Evolutionary conservation across 306 rosid genomes (phyloP).

Genomic region (barrel medic (Medicago truncatula)): DNA sequence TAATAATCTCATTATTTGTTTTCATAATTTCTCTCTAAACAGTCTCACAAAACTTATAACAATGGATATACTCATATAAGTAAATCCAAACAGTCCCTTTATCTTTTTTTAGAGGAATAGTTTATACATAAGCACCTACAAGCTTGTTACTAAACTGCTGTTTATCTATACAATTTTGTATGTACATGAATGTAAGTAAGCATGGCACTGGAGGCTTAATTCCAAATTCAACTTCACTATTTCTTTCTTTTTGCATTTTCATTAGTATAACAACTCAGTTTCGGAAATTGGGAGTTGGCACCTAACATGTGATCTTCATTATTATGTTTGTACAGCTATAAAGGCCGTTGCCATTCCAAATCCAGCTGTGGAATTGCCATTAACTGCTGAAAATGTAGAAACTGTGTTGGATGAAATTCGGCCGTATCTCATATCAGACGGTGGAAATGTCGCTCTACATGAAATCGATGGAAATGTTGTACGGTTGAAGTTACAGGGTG

Average conservation of each 20-base stretch:
- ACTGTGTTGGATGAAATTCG: conserved; percentile 80
- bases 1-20: too few relatives aligned
- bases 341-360: conserved; percentile 80
- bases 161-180: background rate
- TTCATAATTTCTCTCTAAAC: too few relatives aligned
- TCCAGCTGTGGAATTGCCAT: conserved; percentile 78
- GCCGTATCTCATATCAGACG: conserved; percentile 87
- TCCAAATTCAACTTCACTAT: background rate
- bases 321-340: conserved; percentile 55
- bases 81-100: too few relatives aligned
- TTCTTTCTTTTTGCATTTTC: background rate
- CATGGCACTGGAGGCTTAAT: background rate
- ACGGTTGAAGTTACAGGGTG: conserved; percentile 94
- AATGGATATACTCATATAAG: too few relatives aligned
- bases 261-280: background rate
- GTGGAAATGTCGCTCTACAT: conserved; percentile 90
- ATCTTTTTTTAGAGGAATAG: background rate
- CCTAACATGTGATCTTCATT: conserved; percentile 14
- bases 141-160: background rate
- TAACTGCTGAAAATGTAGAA: conserved; percentile 87
- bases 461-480: conserved; percentile 94
- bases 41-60: too few relatives aligned
- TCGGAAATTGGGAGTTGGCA: background rate
- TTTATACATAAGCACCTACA: background rate
- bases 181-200: background rate